Conservation (phyloP, 352 stramenopile species). For the Pythium grandisporangium region DNA sequence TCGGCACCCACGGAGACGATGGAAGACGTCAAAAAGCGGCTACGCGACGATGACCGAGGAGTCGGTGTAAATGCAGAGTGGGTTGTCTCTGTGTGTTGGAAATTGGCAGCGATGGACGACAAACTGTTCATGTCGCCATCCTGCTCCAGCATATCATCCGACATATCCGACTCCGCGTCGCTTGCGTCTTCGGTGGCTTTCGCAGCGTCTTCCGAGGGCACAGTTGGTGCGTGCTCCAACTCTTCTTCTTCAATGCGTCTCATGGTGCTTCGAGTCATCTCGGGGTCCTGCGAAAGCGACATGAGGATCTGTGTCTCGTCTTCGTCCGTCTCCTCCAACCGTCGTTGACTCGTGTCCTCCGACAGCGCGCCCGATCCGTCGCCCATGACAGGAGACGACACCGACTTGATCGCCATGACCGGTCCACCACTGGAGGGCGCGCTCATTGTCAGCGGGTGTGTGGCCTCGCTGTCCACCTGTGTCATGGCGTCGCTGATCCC, state of each 20-base stretch:
- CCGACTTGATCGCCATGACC: neutral
- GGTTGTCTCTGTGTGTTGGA: constrained; percentile 18
- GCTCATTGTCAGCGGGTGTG: constrained; percentile 21
- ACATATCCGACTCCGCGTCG: constrained; percentile 50
- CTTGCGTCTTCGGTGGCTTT: constrained; percentile 10
- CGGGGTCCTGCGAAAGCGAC: constrained; percentile 52
- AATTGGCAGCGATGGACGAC: constrained; percentile 44
- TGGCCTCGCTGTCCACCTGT: constrained; percentile 27
- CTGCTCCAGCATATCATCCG: constrained; percentile 65
- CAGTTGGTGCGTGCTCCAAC: no score
- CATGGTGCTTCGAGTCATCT: constrained; percentile 9
- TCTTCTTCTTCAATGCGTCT: constrained; percentile 41
- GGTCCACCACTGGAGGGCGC: constrained; percentile 8
- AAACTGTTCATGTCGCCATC: constrained; percentile 31
- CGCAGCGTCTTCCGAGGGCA: constrained; percentile 1
- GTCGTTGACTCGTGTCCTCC: constrained; percentile 8
- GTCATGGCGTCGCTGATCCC: constrained; percentile 4
- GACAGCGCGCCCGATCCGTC: no score
- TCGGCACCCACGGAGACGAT: constrained; percentile 14
- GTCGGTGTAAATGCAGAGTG: constrained; percentile 10
- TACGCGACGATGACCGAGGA: no score
- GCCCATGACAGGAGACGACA: no score
- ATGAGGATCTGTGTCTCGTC: constrained; percentile 81
- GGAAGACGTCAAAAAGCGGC: no score
- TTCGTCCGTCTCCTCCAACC: constrained; percentile 43